Evolutionary conservation across 2,329 filamentous ascomycete genomes (phyloP).

Genomic region (Teratosphaeria epicoccoides): DNA sequence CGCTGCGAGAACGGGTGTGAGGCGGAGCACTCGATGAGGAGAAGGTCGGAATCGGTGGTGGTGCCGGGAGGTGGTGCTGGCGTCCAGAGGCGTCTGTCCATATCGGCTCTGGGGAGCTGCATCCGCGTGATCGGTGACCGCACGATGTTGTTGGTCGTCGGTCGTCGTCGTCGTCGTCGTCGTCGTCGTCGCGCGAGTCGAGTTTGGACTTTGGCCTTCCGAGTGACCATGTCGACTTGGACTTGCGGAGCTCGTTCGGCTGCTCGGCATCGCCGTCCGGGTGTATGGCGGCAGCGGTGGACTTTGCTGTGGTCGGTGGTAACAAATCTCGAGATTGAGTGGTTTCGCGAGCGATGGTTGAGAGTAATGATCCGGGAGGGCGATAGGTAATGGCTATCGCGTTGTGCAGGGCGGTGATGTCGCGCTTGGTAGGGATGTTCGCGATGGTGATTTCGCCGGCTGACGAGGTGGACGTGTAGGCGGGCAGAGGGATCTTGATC

Average conservation of each 20-base stretch:
- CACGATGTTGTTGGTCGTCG: background rate
- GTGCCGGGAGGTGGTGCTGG: constrained; percentile 51
- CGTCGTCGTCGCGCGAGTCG: background rate
- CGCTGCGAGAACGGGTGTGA: background rate
- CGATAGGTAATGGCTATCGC: constrained; percentile 64
- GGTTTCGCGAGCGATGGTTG: constrained; percentile 19
- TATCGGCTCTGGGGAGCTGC: constrained; percentile 59
- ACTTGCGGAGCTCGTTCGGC: background rate
- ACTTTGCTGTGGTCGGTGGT: background rate
- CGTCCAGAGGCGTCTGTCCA: constrained; percentile 51
- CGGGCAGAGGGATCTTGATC: constrained; percentile 43
- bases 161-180: too few species aligned
- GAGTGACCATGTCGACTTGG: background rate
- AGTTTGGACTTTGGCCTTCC: background rate
- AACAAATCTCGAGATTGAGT: background rate
- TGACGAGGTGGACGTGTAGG: constrained; percentile 41
- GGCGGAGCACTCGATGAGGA: background rate
- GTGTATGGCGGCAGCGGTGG: background rate
- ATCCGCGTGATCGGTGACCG: background rate
- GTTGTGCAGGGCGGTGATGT: constrained; percentile 52
- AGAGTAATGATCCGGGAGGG: constrained; percentile 39
- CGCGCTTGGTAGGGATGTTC: constrained; percentile 50
- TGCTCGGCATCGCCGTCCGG: constrained; percentile 22
- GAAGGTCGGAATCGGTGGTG: constrained; percentile 61
- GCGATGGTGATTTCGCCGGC: constrained; percentile 62